A percentile compares a stretch with the other conserved stretches of the same genome.
Conservation (phyloP, 805 yeast genomes). For the Pichia membranifaciens region DNA sequence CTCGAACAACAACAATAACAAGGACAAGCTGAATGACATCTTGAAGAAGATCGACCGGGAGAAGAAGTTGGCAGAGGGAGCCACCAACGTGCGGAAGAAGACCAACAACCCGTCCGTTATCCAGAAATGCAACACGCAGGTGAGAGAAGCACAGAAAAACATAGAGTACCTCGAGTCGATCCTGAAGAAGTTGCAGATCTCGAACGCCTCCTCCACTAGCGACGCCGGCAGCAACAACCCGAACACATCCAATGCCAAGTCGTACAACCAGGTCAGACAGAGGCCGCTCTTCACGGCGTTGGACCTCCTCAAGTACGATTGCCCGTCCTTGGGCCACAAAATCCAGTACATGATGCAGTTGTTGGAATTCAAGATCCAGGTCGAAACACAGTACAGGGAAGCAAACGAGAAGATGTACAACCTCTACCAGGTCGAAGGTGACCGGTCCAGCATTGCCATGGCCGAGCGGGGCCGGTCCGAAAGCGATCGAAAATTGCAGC, state of each 20-base stretch:
- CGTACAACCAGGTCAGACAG: conserved; percentile 12
- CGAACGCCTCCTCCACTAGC: conserved; percentile 3
- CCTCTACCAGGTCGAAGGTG: conserved; percentile 87
- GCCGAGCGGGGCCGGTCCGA: conserved; percentile 87
- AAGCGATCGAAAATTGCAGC: conserved; percentile 76
- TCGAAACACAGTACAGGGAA: conserved; percentile 86
- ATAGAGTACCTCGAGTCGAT: conserved; percentile 82
- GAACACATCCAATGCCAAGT: conserved; percentile 2
- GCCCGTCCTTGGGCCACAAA: conserved; percentile 90
- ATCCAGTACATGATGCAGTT: conserved; percentile 95
- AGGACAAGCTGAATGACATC: conserved; percentile 51
- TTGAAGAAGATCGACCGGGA: conserved; percentile 83
- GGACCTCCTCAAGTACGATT: conserved; percentile 85
- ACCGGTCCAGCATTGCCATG: conserved; percentile 73
- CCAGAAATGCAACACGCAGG: conserved; percentile 83
- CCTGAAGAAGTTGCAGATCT: conserved; percentile 46
- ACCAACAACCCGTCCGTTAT: conserved; percentile 79
- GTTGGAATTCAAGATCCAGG: conserved; percentile 86
- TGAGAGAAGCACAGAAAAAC: conserved; percentile 86
- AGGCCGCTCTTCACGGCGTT: conserved; percentile 55
- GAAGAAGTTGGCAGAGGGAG: conserved; percentile 80
- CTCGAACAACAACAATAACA: conserved; percentile 30
- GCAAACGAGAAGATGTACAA: conserved; percentile 88
- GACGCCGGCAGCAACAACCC: conserved; percentile 3
- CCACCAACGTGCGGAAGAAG: conserved; percentile 69